Evolutionary conservation across 2,329 filamentous ascomycete species (phyloP).

Genomic region (Ophiostoma piceae): DNA sequence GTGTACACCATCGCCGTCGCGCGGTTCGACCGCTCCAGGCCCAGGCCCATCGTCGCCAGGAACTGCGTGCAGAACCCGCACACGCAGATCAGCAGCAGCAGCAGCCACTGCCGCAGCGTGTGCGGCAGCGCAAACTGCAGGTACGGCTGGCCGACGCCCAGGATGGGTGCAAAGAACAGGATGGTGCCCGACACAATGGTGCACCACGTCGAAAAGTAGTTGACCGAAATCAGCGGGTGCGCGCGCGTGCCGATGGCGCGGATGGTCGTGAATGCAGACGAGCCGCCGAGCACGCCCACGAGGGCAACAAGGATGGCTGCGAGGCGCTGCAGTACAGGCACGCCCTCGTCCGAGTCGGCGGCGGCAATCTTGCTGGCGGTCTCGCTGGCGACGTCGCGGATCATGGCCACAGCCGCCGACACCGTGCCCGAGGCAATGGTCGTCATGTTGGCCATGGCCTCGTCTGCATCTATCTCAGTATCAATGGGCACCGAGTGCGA

Average conservation of each 20-base stretch:
- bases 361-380: background rate
- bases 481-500: constrained; percentile 12
- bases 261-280: constrained; percentile 68
- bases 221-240: constrained; percentile 78
- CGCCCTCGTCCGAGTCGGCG: constrained; percentile 15
- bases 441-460: background rate
- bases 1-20: constrained; percentile 56
- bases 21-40: constrained; percentile 58
- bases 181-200: constrained; percentile 60
- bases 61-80: constrained; percentile 84
- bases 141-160: constrained; percentile 43
- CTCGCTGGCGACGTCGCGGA: background rate
- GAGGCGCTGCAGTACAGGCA: constrained; percentile 25
- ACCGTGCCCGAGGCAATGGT: background rate
- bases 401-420: background rate
- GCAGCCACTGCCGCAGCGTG: constrained; percentile 53
- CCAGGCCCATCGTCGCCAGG: constrained; percentile 70
- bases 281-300: constrained; percentile 70
- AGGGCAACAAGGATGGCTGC: constrained; percentile 46
- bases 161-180: constrained; percentile 49
- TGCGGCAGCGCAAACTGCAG: constrained; percentile 42
- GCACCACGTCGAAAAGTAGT: constrained; percentile 71
- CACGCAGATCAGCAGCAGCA: constrained; percentile 62
- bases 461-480: background rate
- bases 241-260: constrained; percentile 74